These are phyloP conservation scores for Flaveria bidentis DNA, from an alignment of 129 eudicot genomes.

Conservation along the genomic window DNA sequence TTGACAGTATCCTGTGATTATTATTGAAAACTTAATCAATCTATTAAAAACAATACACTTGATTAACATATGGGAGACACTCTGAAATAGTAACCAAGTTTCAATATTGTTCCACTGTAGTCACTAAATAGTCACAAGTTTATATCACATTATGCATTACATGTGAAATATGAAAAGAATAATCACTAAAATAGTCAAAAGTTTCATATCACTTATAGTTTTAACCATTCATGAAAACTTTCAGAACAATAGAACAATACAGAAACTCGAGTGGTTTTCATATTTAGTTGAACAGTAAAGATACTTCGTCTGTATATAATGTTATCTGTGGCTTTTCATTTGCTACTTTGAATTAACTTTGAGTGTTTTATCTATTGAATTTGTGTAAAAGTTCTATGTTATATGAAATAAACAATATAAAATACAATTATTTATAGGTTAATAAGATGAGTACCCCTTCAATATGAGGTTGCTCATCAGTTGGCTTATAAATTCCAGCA, in stretches of 20 bases:
- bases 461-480: slow-evolving; percentile 95
- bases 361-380: not conserved
- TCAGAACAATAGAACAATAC: not conserved
- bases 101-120: not conserved
- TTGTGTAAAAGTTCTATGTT: not conserved
- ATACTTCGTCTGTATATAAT: not conserved
- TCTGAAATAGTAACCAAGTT: not conserved
- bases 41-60: not conserved
- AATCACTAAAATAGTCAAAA: not conserved
- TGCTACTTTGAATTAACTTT: not conserved
- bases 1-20: slow-evolving; percentile 73
- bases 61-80: not conserved
- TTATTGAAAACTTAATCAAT: slow-evolving; percentile 4
- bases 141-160: too few species aligned
- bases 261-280: not conserved
- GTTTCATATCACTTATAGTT: too few species aligned
- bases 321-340: not conserved
- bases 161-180: too few species aligned
- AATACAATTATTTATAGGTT: not conserved
- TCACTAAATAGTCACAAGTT: too few species aligned
- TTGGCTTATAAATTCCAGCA: slow-evolving; percentile 93
- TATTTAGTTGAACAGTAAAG: not conserved
- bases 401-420: not conserved
- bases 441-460: slow-evolving; percentile 70
- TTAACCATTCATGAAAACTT: not conserved